A percentile compares a stretch with the other conserved stretches of the same genome.
These are phyloP conservation scores for Amylocarpus encephaloides DNA, from an alignment of 2,329 filamentous ascomycete genomes.

Conservation along the genomic window DNA sequence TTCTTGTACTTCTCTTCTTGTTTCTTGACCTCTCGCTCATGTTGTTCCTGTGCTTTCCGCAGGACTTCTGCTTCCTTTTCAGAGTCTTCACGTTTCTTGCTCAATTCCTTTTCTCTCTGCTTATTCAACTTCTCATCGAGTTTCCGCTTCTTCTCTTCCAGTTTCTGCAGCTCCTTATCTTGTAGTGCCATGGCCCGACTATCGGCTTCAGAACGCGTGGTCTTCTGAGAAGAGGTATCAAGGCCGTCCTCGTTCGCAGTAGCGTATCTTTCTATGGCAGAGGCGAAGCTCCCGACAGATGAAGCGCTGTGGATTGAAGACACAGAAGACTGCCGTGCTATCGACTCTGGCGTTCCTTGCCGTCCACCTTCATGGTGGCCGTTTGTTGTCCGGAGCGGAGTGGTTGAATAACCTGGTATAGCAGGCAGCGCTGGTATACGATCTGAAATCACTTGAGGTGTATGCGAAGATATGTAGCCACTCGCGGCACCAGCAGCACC, in stretches of 20 bases:
- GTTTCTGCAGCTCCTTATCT: slow-evolving; percentile 60
- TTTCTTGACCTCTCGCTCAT: slow-evolving; percentile 57
- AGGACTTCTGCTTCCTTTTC: slow-evolving; percentile 45
- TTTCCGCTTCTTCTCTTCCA: slow-evolving; percentile 53
- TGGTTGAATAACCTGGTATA: too few relatives aligned
- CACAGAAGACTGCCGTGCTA: slow-evolving; percentile 17
- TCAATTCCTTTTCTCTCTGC: slow-evolving; percentile 42
- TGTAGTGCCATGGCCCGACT: slow-evolving; percentile 34
- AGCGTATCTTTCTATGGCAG: slow-evolving; percentile 33
- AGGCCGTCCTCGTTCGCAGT: slow-evolving; percentile 18
- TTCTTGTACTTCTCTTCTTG: slow-evolving; percentile 60
- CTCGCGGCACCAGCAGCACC: slow-evolving; percentile 46
- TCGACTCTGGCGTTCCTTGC: not conserved
- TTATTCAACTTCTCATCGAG: slow-evolving; percentile 57
- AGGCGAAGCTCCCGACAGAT: slow-evolving; percentile 45
- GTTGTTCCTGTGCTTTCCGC: slow-evolving; percentile 55
- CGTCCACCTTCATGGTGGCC: not conserved
- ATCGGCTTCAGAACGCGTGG: slow-evolving; percentile 35
- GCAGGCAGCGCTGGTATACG: slow-evolving; percentile 25
- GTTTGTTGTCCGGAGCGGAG: slow-evolving; percentile 22
- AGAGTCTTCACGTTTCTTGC: slow-evolving; percentile 40
- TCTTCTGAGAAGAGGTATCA: slow-evolving; percentile 27
- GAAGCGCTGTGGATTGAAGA: slow-evolving; percentile 35
- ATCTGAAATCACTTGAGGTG: slow-evolving; percentile 21
- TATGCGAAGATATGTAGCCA: slow-evolving; percentile 38